These are phyloP conservation scores for Fistulina hepatica DNA, from an alignment of 1,284 basidiomycete genomes.

Conservation along the genomic window DNA sequence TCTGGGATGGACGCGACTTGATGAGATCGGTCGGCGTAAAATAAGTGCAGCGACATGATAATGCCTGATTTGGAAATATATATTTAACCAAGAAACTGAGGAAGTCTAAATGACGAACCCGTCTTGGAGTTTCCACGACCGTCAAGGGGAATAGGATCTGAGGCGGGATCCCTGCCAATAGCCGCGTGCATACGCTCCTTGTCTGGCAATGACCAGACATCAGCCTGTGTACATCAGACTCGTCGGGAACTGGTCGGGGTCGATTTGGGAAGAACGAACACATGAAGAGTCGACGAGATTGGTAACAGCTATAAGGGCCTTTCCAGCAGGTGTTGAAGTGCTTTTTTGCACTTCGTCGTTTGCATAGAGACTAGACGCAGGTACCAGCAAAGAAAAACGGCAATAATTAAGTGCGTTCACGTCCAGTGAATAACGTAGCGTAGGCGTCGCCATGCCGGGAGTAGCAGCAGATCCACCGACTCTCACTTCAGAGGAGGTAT, in stretches of 20 bases:
- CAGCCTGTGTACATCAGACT: conserved; percentile 39
- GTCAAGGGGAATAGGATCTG: conserved; percentile 27
- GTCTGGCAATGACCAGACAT: conserved; percentile 66
- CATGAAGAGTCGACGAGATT: conserved; percentile 80
- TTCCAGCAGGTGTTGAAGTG: too few relatives aligned
- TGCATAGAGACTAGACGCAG: too few relatives aligned
- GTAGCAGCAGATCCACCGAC: conserved; percentile 47
- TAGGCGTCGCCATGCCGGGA: conserved; percentile 38
- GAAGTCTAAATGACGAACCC: conserved; percentile 22
- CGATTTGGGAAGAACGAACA: conserved; percentile 25
- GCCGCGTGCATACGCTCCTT: conserved; percentile 66
- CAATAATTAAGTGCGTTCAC: conserved; percentile 89
- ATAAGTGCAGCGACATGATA: conserved; percentile 77
- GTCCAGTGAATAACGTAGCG: conserved; percentile 56
- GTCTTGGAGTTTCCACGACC: conserved; percentile 35
- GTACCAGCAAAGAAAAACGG: conserved; percentile 35
- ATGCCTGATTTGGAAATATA: conserved; percentile 52
- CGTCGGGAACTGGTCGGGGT: neutral
- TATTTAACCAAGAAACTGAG: neutral
- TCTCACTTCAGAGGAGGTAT: conserved; percentile 27
- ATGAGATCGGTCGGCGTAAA: conserved; percentile 16
- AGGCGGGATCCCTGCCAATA: conserved; percentile 44
- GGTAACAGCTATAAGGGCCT: conserved; percentile 65
- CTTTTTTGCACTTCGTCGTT: too few relatives aligned
- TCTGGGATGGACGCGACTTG: conserved; percentile 8